phyloP scores from a whole-genome alignment of 2,329 filamentous ascomycete species.

The Arthrobotrys sinensis region DNA sequence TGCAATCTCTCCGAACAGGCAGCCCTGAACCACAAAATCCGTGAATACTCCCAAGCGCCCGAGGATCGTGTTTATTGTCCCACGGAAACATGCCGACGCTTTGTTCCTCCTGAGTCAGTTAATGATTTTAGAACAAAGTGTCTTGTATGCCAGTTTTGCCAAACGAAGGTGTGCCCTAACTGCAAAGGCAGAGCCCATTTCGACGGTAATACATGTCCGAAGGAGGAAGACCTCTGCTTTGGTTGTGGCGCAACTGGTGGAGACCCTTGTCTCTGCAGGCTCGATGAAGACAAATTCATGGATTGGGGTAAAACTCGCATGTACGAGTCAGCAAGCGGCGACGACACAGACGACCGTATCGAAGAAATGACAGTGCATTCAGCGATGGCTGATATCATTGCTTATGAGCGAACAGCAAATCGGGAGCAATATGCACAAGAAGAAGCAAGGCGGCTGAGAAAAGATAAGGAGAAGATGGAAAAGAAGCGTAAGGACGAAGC shows the following conservation, averaged over 20 bases:
- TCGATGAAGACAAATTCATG: constrained; percentile 45
- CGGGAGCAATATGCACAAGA: constrained; percentile 46
- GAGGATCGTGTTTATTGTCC: constrained; percentile 54
- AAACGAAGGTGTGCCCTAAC: constrained; percentile 48
- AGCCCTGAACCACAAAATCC: constrained; percentile 54
- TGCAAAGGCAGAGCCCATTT: constrained; percentile 42
- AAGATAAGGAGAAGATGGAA: constrained; percentile 54
- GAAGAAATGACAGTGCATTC: constrained; percentile 53
- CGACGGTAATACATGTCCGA: constrained; percentile 45
- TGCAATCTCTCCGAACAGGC: constrained; percentile 56
- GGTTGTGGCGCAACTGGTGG: constrained; percentile 34
- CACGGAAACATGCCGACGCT: constrained; percentile 31
- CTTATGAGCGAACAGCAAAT: constrained; percentile 33
- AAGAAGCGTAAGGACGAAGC: constrained; percentile 58
- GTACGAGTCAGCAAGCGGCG: constrained; percentile 41
- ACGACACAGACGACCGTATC: constrained; percentile 31
- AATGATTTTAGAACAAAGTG: constrained; percentile 57
- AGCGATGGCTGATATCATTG: constrained; percentile 48
- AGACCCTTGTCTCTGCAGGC: constrained; percentile 37
- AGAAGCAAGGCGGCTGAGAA: constrained; percentile 37
- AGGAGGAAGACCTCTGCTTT: constrained; percentile 44
- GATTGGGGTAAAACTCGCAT: constrained; percentile 57
- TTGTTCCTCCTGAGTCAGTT: constrained; percentile 53
- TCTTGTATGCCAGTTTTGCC: constrained; percentile 57
- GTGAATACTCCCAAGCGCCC: constrained; percentile 54